Evolutionary conservation across 352 stramenopile species (phyloP), one percentile per base, ranked within the genome.

Genomic region (Phytophthora tubulina): DNA sequence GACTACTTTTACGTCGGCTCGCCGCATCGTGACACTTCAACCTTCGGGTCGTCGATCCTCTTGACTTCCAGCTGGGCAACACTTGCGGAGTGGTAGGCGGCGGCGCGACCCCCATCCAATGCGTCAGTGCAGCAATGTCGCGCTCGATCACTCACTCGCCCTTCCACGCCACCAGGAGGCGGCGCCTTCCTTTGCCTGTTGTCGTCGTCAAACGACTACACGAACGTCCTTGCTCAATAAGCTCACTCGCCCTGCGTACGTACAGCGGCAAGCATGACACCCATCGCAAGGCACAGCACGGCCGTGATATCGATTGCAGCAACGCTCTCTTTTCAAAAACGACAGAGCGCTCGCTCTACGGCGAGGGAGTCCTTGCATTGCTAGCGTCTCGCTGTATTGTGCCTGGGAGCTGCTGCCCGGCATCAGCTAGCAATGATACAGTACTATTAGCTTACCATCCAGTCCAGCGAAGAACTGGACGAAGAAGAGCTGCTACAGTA

Each of bases 21-120:
- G 36, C 65, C 27, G 45, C 41, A 44, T 67, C 56, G 65, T 72
- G 49, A 51, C 44, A 67, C 65, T 72, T 62, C 50, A 66, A 72
- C 56, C 42, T 59, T 45, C 33, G 38, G 44, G 15, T 11, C 10
- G 31, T n/a, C 32, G 36, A 49, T 45, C 48, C 9, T 27, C 21
- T n/a, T 42, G 63, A 38, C 59, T 71, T 54, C 63, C 63, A 71
- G 63, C 52, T 71, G 63, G 33, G 32, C 52, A 27, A 27, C 21
- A 27, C 21, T 27, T 14, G n/a, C 32, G 30, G 27, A 39, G 54
- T 21, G 36, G 54, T 41, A 30, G 11, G 21, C 52, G 39, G 21
- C 3, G 30, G 27, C 30, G 6, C 44, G 15, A 50, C 39, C 52
- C 36, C 36, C 17, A 13, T 8, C 21, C 21, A 50, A 42, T 57